A percentile compares a stretch with the other conserved stretches of the same genome.
phyloP scores from a whole-genome alignment of 2,329 filamentous ascomycete species.

The Talaromyces sp. region DNA sequence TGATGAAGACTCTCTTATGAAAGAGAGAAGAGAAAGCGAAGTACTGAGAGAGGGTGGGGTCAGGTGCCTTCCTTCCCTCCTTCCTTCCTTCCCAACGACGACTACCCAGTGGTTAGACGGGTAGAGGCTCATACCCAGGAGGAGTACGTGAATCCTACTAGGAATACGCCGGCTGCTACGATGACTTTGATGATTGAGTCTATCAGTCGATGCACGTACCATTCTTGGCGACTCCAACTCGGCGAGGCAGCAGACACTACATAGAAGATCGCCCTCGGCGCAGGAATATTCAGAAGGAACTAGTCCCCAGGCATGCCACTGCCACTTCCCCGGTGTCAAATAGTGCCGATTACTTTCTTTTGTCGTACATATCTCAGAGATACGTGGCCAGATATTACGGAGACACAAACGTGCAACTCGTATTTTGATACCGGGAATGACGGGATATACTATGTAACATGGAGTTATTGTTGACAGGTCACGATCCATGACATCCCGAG shows the following conservation, averaged over 20 bases:
- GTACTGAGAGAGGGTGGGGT: not conserved
- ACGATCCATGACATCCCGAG: not conserved
- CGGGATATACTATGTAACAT: not conserved
- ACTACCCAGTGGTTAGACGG: not conserved
- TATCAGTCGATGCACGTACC: not conserved
- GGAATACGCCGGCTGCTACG: not conserved
- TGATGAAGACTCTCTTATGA: not conserved
- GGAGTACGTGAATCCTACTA: not conserved
- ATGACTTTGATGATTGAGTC: not conserved
- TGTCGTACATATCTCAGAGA: not conserved
- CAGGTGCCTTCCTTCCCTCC: not conserved
- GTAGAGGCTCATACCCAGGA: not conserved
- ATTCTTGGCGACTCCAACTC: not conserved
- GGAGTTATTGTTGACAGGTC: constrained; percentile 1
- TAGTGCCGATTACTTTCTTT: not conserved
- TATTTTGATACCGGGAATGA: constrained; percentile 6
- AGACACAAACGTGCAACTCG: not conserved
- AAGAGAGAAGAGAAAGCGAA: not conserved
- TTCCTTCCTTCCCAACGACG: not conserved
- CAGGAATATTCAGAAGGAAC: not conserved
- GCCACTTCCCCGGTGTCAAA: not conserved
- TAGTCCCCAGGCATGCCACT: not conserved
- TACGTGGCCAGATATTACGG: not conserved
- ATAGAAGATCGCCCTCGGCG: not conserved
- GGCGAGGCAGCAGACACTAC: not conserved